Evolutionary conservation across 768 basidiomycete species (phyloP).

Genomic region (Leccinum truebloodii): DNA sequence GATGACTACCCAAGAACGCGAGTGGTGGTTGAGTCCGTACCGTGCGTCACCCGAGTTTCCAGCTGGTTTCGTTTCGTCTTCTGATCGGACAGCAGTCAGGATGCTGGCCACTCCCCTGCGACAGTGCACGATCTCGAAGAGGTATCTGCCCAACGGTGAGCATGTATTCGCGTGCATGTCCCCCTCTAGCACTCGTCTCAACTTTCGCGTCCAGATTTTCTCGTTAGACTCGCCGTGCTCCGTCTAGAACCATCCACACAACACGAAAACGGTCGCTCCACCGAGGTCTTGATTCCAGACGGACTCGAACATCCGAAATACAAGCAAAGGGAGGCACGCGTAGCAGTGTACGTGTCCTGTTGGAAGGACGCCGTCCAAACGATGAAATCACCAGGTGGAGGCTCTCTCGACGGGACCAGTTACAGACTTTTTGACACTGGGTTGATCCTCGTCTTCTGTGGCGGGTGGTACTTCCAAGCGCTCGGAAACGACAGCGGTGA

Average conservation of each 20-base stretch:
- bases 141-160: slow-evolving; percentile 60
- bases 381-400: slow-evolving; percentile 40
- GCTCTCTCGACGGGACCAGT: not conserved
- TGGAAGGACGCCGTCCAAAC: slow-evolving; percentile 48
- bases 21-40: slow-evolving; percentile 77
- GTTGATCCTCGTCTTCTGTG: slow-evolving; percentile 7
- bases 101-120: slow-evolving; percentile 72
- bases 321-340: slow-evolving; percentile 45
- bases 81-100: slow-evolving; percentile 47
- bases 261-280: slow-evolving; percentile 29
- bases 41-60: slow-evolving; percentile 42
- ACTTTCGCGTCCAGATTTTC: slow-evolving; percentile 49
- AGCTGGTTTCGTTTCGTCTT: not conserved
- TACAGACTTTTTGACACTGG: slow-evolving; percentile 4
- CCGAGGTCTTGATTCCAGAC: slow-evolving; percentile 46
- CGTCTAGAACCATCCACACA: slow-evolving; percentile 37
- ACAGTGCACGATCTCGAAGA: slow-evolving; percentile 48
- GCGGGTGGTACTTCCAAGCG: not conserved
- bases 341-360: slow-evolving; percentile 59
- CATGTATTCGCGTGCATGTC: not conserved
- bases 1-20: slow-evolving; percentile 64
- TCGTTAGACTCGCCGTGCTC: slow-evolving; percentile 59
- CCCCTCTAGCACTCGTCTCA: slow-evolving; percentile 4
- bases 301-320: slow-evolving; percentile 69
- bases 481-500: not conserved